Evolutionary conservation across 345 rosid species (phyloP).

Genomic region (Erodium maritimum): DNA sequence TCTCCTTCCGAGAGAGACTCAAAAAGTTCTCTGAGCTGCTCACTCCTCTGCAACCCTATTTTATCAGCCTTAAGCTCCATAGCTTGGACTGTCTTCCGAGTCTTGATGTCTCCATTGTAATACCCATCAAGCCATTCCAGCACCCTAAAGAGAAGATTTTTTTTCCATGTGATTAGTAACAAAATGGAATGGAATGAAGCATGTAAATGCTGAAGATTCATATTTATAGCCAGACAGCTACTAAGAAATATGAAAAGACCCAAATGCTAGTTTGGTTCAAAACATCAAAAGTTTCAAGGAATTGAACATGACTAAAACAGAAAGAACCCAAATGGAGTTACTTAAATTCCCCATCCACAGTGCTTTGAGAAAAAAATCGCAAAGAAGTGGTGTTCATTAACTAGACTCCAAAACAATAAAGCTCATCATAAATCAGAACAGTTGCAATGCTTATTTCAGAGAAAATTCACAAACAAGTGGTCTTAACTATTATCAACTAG

Average conservation of each 20-base stretch:
- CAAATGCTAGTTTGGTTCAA: not conserved
- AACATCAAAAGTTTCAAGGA: not conserved
- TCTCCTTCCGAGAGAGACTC: slow-evolving; percentile 51
- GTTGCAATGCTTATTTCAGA: too few relatives aligned
- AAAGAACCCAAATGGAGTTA: not conserved
- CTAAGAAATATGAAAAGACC: not conserved
- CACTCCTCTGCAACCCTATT: slow-evolving; percentile 67
- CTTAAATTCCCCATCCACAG: not conserved
- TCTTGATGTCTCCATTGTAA: slow-evolving; percentile 91
- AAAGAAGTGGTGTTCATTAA: not conserved
- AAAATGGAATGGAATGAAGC: not conserved
- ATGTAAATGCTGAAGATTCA: not conserved
- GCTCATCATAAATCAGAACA: not conserved
- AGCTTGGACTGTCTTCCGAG: slow-evolving; percentile 61
- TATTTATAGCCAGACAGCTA: not conserved
- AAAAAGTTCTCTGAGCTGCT: slow-evolving; percentile 66
- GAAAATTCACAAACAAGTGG: not conserved
- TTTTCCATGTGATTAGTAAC: not conserved
- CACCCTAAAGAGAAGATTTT: slow-evolving; percentile 24
- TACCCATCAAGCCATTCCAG: slow-evolving; percentile 85
- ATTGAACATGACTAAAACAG: not conserved
- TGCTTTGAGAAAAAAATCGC: too few relatives aligned
- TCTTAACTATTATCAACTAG: slow-evolving; percentile 3
- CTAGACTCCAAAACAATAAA: slow-evolving; percentile 4
- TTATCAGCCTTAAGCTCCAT: slow-evolving; percentile 45